Evolutionary conservation across 164 flowering plant genomes (phyloP), one percentile per base, ranked within the genome.

Genomic region (Umbilicus rupestris): DNA sequence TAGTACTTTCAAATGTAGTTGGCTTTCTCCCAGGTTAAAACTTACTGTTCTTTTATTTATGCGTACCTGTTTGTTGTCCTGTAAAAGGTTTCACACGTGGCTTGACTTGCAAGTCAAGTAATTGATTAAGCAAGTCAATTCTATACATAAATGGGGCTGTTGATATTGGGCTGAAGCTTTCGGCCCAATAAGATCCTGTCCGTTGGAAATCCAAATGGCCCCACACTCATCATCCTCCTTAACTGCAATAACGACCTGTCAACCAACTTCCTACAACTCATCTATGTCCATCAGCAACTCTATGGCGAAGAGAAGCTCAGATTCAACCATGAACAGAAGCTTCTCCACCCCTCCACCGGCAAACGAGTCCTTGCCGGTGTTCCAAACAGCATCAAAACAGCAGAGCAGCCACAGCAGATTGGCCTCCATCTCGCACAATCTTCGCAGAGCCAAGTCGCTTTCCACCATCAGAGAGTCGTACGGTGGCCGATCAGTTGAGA

Each of bases 171-270:
- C 60, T 55, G 31, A 28, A 26, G 33, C 33, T 5, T 22, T 7
- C 60, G 14, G 60, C 60, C 60, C 60, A 12, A 1, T 28, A 12
- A 50, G 60, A 55, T 26, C 20, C 55, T 49, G 55, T 7, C n/a
- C n/a, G n/a, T n/a, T n/a, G n/a, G n/a, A n/a, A n/a, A n/a, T n/a
- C n/a, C n/a, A 26, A 14, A 1, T 33, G 60, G 19, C 0, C 60
- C 33, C 30, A 52, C 58, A 26, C 15, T 0, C 5, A 1, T 49
- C 12, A 0, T 49, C 26, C 17, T 26, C 28, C 60, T 26, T 55
- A 55, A 55, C 60, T 55, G 33, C 60, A 55, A 55, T 26, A 55
- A 55, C 60, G 60, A 55, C 33, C 2, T 55, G 12, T 28, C 60
- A 55, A 55, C 33, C 60, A 28, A 55, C 60, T 55, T 28, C 11